These are phyloP conservation scores for Lecanicillium sp. DNA, from an alignment of 2,329 filamentous ascomycete species.

Conservation along the genomic window DNA sequence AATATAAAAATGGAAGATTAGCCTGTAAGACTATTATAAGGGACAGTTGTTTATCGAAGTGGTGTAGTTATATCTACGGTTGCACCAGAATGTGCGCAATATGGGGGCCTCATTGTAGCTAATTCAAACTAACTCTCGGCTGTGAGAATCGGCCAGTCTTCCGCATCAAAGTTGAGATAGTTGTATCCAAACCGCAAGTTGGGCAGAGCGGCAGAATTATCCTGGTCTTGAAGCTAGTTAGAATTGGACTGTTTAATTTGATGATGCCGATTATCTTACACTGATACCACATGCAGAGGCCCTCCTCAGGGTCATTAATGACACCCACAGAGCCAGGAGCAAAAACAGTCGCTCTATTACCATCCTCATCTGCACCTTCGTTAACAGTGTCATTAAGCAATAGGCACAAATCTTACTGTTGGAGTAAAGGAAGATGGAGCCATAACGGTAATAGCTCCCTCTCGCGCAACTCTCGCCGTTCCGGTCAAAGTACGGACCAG, in stretches of 20 bases:
- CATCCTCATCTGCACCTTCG: background rate
- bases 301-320: background rate
- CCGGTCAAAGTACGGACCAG: background rate
- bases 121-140: background rate
- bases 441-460: background rate
- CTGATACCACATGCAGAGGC: conserved; percentile 1
- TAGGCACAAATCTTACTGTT: background rate
- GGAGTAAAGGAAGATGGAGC: background rate
- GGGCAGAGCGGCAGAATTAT: background rate
- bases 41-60: background rate
- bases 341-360: background rate
- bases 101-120: no score
- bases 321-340: background rate
- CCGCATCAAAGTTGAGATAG: background rate
- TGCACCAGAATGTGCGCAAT: no score
- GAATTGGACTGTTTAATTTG: background rate
- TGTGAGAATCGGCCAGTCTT: background rate
- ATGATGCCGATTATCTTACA: background rate
- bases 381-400: background rate
- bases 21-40: background rate
- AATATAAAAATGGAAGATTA: conserved; percentile 3
- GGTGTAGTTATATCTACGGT: no score
- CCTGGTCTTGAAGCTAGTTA: background rate
- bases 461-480: background rate
- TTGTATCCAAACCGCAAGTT: background rate